Evolutionary conservation across 805 yeast genomes (phyloP).

Genomic region (Tanozyma kutaoensis): DNA sequence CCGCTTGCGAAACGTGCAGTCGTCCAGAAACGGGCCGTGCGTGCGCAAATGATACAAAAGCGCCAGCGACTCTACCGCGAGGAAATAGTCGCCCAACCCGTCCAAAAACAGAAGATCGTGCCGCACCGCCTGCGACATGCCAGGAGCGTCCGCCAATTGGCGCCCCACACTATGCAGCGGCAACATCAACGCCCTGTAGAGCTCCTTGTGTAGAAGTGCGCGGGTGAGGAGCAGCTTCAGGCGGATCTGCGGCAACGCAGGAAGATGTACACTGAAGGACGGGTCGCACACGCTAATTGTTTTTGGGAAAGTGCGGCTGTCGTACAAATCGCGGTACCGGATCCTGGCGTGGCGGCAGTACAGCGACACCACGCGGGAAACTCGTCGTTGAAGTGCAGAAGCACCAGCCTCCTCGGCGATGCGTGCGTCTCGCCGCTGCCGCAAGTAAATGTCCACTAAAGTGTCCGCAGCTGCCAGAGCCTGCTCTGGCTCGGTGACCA

Average conservation of each 20-base stretch:
- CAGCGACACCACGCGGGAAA: slow-evolving; percentile 8
- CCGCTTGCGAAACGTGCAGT: slow-evolving; percentile 10
- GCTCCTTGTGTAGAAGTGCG: slow-evolving; percentile 25
- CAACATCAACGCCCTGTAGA: slow-evolving; percentile 14
- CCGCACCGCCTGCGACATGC: slow-evolving; percentile 11
- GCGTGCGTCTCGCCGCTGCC: slow-evolving; percentile 6
- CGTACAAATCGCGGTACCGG: slow-evolving; percentile 11
- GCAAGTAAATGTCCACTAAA: slow-evolving; percentile 17
- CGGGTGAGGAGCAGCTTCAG: slow-evolving; percentile 16
- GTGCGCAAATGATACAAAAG: slow-evolving; percentile 15
- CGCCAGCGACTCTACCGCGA: slow-evolving; percentile 22
- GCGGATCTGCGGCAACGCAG: slow-evolving; percentile 19
- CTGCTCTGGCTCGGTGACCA: slow-evolving; percentile 8
- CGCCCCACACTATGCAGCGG: slow-evolving; percentile 15
- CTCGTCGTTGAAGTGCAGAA: slow-evolving; percentile 1
- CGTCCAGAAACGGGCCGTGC: slow-evolving; percentile 5
- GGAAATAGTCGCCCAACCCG: slow-evolving; percentile 27
- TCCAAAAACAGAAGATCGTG: slow-evolving; percentile 25
- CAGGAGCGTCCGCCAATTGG: slow-evolving; percentile 9
- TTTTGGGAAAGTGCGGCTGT: slow-evolving; percentile 1
- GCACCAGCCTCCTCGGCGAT: slow-evolving; percentile 2
- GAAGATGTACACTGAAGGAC: slow-evolving; percentile 12
- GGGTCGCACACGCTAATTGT: neutral
- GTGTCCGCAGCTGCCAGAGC: slow-evolving; percentile 13
- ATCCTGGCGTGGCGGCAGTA: slow-evolving; percentile 14